Percentiles rank a stretch among this genome's conserved stretches.
These are phyloP conservation scores for Centaurea solstitialis DNA, from an alignment of 129 eudicot genomes.

Conservation along the genomic window DNA sequence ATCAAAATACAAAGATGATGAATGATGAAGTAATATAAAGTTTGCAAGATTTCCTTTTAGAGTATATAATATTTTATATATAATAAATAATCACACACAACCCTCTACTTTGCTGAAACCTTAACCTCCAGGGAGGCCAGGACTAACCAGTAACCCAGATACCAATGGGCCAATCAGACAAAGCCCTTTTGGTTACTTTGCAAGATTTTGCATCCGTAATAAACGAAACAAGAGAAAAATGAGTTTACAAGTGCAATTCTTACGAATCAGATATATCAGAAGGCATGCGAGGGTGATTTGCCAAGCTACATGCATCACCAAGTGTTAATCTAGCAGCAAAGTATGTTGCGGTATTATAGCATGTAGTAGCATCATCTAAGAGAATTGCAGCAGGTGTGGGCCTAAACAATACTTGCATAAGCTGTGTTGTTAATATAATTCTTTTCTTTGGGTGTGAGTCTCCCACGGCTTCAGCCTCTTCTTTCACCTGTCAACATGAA, in stretches of 20 bases:
- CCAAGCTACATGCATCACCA: conserved; percentile 69
- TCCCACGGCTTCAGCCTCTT: conserved; percentile 44
- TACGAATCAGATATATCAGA: conserved; percentile 40
- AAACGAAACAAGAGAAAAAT: neutral
- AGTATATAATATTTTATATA: neutral
- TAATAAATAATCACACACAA: neutral
- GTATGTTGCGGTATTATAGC: conserved; percentile 45
- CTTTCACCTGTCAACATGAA: conserved; percentile 43
- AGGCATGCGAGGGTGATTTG: conserved; percentile 26
- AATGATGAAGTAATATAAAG: neutral
- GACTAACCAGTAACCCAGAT: neutral
- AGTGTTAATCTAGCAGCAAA: conserved; percentile 64
- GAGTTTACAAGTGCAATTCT: conserved; percentile 23
- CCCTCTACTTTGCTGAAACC: neutral
- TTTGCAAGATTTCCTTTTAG: neutral
- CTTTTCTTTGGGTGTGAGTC: conserved; percentile 51
- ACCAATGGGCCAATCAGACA: neutral
- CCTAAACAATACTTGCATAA: conserved; percentile 66
- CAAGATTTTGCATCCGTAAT: neutral
- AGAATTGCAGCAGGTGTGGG: conserved; percentile 56
- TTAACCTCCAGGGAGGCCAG: neutral
- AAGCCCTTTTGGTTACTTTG: neutral
- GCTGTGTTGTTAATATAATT: conserved; percentile 52
- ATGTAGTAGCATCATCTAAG: conserved; percentile 45
- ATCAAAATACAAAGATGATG: neutral